These are phyloP conservation scores for Yarrowia galli DNA, from an alignment of 1,139 yeast genomes.

Conservation along the genomic window DNA sequence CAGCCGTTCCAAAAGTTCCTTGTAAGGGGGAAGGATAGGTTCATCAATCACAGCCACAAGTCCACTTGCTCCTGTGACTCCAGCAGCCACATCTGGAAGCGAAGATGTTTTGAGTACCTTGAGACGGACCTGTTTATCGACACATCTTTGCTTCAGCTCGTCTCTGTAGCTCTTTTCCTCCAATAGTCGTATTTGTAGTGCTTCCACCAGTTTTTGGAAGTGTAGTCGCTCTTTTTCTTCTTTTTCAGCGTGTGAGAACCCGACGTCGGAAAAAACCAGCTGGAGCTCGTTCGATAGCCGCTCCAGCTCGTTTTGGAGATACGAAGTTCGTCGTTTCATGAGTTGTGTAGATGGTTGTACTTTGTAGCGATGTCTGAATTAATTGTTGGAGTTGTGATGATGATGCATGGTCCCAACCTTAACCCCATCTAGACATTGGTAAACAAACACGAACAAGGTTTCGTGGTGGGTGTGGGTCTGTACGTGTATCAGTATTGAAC, in stretches of 20 bases:
- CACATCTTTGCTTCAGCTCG: conserved; percentile 22
- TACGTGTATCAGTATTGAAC: too few species aligned
- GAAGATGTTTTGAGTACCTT: background rate
- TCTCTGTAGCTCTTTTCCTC: conserved; percentile 30
- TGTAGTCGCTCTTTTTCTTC: conserved; percentile 26
- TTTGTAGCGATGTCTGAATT: background rate
- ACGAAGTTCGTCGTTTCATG: conserved; percentile 36
- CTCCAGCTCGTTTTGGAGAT: conserved; percentile 28
- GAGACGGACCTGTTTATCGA: conserved; percentile 17
- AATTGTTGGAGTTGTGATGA: background rate
- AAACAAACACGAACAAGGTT: conserved; percentile 21
- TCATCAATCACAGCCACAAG: conserved; percentile 20
- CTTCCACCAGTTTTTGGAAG: conserved; percentile 25
- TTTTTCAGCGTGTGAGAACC: conserved; percentile 23
- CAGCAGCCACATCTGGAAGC: conserved; percentile 3
- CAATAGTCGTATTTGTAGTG: conserved; percentile 19
- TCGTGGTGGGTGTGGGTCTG: background rate
- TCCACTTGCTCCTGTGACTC: background rate
- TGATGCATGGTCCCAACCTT: conserved; percentile 20
- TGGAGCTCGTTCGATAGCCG: conserved; percentile 34
- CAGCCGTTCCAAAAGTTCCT: conserved; percentile 28
- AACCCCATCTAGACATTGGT: conserved; percentile 20
- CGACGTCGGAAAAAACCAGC: conserved; percentile 26
- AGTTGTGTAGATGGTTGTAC: background rate
- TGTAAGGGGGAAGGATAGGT: conserved; percentile 12